Percentiles rank a stretch among this genome's conserved stretches.
Conservation (phyloP, 2,329 filamentous ascomycete species). For the Aureobasidium lini region DNA sequence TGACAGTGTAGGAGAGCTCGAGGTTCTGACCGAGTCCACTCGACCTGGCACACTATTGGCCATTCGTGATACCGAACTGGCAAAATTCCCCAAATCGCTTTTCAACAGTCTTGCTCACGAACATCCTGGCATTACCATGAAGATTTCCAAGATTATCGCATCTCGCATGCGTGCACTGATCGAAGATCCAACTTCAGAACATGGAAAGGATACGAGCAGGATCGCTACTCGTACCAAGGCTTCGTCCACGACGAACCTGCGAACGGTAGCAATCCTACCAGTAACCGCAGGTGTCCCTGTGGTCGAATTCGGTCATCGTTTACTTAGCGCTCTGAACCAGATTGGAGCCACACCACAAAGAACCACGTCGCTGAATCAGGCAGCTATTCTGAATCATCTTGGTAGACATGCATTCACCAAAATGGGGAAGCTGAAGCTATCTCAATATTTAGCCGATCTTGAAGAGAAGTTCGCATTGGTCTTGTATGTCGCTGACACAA, state of each 20-base stretch:
- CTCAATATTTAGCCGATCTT: conserved; percentile 90
- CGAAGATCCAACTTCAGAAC: conserved; percentile 62
- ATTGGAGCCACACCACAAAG: conserved; percentile 76
- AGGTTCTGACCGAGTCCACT: conserved; percentile 89
- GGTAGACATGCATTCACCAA: conserved; percentile 94
- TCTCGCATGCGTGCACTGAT: conserved; percentile 86
- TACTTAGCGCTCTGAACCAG: conserved; percentile 82
- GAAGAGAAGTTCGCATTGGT: conserved; percentile 97
- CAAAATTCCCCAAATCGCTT: conserved; percentile 88
- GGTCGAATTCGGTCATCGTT: conserved; percentile 82
- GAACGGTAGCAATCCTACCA: conserved; percentile 86
- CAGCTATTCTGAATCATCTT: conserved; percentile 87
- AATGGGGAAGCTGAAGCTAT: conserved; percentile 93
- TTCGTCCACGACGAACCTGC: conserved; percentile 82
- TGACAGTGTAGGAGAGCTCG: conserved; percentile 93
- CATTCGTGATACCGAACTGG: conserved; percentile 91
- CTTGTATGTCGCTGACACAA: conserved; percentile 92
- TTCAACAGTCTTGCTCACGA: conserved; percentile 98
- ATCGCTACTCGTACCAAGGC: conserved; percentile 53
- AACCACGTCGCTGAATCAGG: conserved; percentile 86
- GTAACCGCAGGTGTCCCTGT: conserved; percentile 89
- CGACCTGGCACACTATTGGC: conserved; percentile 90
- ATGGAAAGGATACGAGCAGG: conserved; percentile 55
- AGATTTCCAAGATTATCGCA: conserved; percentile 97
- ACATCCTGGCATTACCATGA: conserved; percentile 96